Evolutionary conservation across 192 early-diverging fungal genomes (phyloP).

Genomic region (Coemansia nantahalensis): DNA sequence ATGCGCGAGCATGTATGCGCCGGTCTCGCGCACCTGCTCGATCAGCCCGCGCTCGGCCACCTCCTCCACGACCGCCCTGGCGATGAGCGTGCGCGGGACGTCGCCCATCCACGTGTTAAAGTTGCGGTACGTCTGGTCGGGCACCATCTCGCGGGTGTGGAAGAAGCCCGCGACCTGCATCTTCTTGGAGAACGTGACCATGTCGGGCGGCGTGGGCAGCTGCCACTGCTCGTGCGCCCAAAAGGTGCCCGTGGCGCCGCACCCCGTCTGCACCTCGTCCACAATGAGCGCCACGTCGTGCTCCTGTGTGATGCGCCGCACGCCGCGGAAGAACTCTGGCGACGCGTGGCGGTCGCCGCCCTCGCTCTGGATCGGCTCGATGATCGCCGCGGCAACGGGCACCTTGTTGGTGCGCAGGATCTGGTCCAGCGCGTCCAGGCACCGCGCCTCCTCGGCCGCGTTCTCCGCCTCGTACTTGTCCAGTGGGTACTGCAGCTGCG

Average conservation of each 20-base stretch:
- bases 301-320: slow-evolving; percentile 58
- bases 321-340: slow-evolving; percentile 60
- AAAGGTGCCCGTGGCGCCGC: slow-evolving; percentile 68
- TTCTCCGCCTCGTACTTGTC: slow-evolving; percentile 60
- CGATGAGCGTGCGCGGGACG: slow-evolving; percentile 61
- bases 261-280: slow-evolving; percentile 79
- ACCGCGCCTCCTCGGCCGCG: slow-evolving; percentile 56
- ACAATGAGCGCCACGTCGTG: slow-evolving; percentile 67
- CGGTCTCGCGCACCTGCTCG: slow-evolving; percentile 53
- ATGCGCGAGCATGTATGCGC: slow-evolving; percentile 56
- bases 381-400: slow-evolving; percentile 63
- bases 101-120: slow-evolving; percentile 82
- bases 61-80: slow-evolving; percentile 61
- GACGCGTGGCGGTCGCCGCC: slow-evolving; percentile 70
- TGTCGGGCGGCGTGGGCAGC: slow-evolving; percentile 63
- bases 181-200: slow-evolving; percentile 78
- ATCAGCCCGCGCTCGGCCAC: slow-evolving; percentile 56
- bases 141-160: slow-evolving; percentile 56
- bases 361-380: slow-evolving; percentile 74
- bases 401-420: slow-evolving; percentile 49
- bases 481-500: slow-evolving; percentile 64
- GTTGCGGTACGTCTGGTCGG: slow-evolving; percentile 62
- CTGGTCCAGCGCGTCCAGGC: slow-evolving; percentile 53
- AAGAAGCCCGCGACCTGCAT: slow-evolving; percentile 77
- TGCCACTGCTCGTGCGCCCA: slow-evolving; percentile 78